Evolutionary conservation across 306 rosid genomes (phyloP).

Genomic region (Echinosophora koreensis): DNA sequence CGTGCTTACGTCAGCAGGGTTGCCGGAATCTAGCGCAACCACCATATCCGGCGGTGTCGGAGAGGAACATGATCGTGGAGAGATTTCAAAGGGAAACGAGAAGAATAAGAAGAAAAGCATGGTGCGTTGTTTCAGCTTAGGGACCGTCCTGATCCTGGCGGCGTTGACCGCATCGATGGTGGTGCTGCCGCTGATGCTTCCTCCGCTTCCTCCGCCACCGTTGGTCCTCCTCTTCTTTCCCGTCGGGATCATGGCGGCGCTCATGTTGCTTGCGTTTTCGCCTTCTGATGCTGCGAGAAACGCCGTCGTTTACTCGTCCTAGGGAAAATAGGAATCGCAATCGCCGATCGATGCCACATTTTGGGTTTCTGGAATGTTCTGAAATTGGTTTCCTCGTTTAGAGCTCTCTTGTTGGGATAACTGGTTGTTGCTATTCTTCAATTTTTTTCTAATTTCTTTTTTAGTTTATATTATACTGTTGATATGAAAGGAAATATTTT

Average conservation of each 20-base stretch:
- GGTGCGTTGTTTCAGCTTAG: conserved; percentile 59
- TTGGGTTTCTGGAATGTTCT: conserved; percentile 22
- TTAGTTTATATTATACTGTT: conserved; percentile 38
- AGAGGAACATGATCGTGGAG: conserved; percentile 47
- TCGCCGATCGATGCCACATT: conserved; percentile 38
- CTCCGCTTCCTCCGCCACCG: conserved; percentile 87
- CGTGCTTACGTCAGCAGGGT: neutral
- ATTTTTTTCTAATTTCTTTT: neutral
- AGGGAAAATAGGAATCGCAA: neutral
- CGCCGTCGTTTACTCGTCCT: conserved; percentile 47
- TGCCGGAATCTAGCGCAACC: neutral
- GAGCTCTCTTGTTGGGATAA: neutral
- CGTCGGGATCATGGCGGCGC: conserved; percentile 80
- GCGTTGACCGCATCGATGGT: conserved; percentile 71
- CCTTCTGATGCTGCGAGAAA: conserved; percentile 47
- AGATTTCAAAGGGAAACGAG: neutral
- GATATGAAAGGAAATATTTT: conserved; percentile 41
- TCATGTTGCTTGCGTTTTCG: conserved; percentile 70
- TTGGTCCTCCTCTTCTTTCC: conserved; percentile 74
- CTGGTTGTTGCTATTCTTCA: no score
- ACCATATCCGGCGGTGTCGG: neutral
- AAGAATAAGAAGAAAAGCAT: conserved; percentile 26
- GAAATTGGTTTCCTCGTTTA: neutral
- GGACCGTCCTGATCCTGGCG: conserved; percentile 54
- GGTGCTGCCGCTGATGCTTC: conserved; percentile 67